Evolutionary conservation across 805 yeast genomes (phyloP), one percentile per base, ranked within the genome.

Genomic region (Isabelozyma gotoi): DNA sequence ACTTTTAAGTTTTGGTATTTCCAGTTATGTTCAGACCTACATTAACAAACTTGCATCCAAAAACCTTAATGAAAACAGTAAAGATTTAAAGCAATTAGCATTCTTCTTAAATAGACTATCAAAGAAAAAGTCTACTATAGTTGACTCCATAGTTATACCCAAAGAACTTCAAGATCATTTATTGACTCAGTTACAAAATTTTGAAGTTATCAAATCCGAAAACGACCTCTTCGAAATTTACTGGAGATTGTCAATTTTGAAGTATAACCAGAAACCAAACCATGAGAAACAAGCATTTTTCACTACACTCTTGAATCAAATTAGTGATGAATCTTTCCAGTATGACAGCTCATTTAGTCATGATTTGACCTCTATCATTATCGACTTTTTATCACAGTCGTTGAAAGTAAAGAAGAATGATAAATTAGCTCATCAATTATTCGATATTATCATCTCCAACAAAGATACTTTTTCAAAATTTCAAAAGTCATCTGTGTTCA

Each of bases 181-280:
- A 3, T 40, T 48, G 10, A 19, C 18, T 7, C 47, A 50, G 38
- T 39, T 56, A 15, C 18, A 42, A 16, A 20, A 46, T 5, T 50
- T 38, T 39, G 21, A 36, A 15, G 18, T 33, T 3, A 36, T 52
- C 16, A 19, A 32, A 47, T 7, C 33, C 24, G 16, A 46, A 0
- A 20, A 38, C 0, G 50, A 50, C 4, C 49, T 71, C n/a, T 55
- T 65, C 19, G 75, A 74, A 5, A 51, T 77, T 4, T 75, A 74
- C 51, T 81, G 87, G 86, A 73, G 80, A 56, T 48, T 78, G 11
- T 49, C 69, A 2, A 48, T 81, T 14, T 53, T 81, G 32, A 68
- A 63, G 33, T 53, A 65, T 48, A 63, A 74, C 5, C 50, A 66
- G 12, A 55, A 56, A n/a, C 47, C 57, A 4, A 53, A 64, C 17